Evolutionary conservation across 169 alveolate genomes (phyloP), one percentile per base, ranked within the genome.

Genomic region (Theileria orientalis): DNA sequence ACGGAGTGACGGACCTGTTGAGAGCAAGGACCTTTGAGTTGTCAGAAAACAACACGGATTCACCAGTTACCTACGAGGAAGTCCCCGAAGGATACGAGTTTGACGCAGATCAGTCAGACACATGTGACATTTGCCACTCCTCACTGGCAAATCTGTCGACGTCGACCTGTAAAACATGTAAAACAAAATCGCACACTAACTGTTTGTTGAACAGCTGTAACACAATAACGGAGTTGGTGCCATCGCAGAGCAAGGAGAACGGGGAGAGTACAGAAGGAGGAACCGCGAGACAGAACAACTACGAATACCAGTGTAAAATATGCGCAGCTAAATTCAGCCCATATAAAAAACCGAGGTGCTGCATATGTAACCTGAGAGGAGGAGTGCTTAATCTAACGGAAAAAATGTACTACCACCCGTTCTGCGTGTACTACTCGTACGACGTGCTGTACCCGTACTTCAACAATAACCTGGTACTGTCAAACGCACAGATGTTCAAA

Each of bases 331-430:
- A 27, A 44, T 13, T 27, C 11, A 44, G 7, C 57, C 40, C 51
- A 23, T 14, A 13, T 14, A 44, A 19, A 25, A 44, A 27, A 7
- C n/a, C 32, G 8, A 62, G 16, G 3, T 76, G 85, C 32, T n/a
- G 27, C 42, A 21, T 76, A 3, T 76, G 85, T 40, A 61, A 61
- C 9, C 63, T 56, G 2, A 1, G 52, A 0, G 68, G 49, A 0
- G 85, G 85, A 16, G 72, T 66, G 27, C 47, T 76, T 59, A 23
- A 75, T 3, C 41, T 40, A 23, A 19, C 23, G 16, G 73, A 61
- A 7, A 21, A 46, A 19, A 25, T 68, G 46, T 76, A 69, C 72
- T 72, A 66, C 35, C 85, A 76, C 57, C 70, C 74, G 59, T 66
- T 74, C 68, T 76, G 85, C 40, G 73, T 69, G 7, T 14, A 25